Evolutionary conservation across 176 grass and related monocot genomes (phyloP), one percentile per base, ranked within the genome.

Genomic region (Pontederia paniculata): DNA sequence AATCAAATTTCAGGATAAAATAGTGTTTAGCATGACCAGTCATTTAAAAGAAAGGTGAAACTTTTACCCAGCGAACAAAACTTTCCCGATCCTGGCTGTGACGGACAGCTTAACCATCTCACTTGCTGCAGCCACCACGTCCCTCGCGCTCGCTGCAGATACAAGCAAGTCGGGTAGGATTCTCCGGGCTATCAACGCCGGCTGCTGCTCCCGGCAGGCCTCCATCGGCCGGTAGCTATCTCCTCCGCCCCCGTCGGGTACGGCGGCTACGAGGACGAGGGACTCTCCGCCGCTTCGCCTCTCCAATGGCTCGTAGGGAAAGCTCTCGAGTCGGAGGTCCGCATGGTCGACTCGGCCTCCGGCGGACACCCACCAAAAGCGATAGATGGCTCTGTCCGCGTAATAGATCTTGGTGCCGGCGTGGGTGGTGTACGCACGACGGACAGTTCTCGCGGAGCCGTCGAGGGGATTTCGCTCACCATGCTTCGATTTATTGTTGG

Each of bases 21-120:
- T 3, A 17, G 18, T n/a, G 16, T 37, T 37, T 6, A 42, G 44
- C 42, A 44, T 10, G 8, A 16, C 4, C 12, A 6, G 7, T 37
- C 28, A 31, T 57, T 37, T 14, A 68, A 37, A 21, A 13, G 31
- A 10, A 48, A 18, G 42, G n/a, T 5, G 28, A 37, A 37, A 37
- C 28, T 37, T 37, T 37, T n/a, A 81, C 78, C 71, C 52, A 12
- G 19, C 12, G 28, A 75, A 81, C 9, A 71, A 66, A 58, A 81
- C 17, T 75, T 75, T 75, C 10, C 78, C 78, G 13, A 81, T 21
- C 21, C 58, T 48, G 21, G 71, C 66, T 9, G 60, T 44, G 0
- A 75, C 54, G 1, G 20, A n/a, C 19, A 70, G 28, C 66, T 74
- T 75, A 52, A 48, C 42, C 43, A 47, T 9, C 43, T 48, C 71